Evolutionary conservation across 2,329 filamentous ascomycete genomes (phyloP).

Genomic region (Rhynchosporium secalis): DNA sequence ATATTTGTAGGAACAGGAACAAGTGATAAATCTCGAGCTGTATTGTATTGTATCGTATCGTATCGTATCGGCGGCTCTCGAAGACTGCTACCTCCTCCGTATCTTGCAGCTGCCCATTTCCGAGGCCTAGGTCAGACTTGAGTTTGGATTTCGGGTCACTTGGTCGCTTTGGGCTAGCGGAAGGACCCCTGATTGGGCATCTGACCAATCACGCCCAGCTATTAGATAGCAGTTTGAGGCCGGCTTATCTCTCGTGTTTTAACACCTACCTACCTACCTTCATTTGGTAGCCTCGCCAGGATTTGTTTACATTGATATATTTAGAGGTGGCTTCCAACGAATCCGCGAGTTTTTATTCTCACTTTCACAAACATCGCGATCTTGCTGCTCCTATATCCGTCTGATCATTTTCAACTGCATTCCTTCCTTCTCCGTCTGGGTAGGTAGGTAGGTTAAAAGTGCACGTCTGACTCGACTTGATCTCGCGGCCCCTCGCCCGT

Average conservation of each 20-base stretch:
- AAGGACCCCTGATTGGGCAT: background rate
- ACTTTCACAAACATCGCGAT: background rate
- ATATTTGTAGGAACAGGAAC: background rate
- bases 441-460: background rate
- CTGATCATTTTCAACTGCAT: background rate
- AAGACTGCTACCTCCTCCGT: slow-evolving; percentile 1
- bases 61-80: background rate
- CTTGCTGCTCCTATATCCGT: too few species aligned
- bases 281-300: background rate
- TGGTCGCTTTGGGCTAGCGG: background rate
- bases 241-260: slow-evolving; percentile 8
- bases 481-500: background rate
- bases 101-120: background rate
- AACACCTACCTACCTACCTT: background rate
- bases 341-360: background rate
- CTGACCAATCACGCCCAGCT: background rate
- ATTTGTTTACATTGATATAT: slow-evolving; percentile 8
- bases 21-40: background rate
- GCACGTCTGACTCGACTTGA: slow-evolving; percentile 4
- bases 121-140: background rate
- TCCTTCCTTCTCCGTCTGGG: background rate
- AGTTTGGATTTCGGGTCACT: background rate
- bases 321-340: too few species aligned
- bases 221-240: slow-evolving; percentile 4
- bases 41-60: too few species aligned